These are phyloP conservation scores for Dryas integrifolia DNA, from an alignment of 331 rosid species.

Conservation along the genomic window DNA sequence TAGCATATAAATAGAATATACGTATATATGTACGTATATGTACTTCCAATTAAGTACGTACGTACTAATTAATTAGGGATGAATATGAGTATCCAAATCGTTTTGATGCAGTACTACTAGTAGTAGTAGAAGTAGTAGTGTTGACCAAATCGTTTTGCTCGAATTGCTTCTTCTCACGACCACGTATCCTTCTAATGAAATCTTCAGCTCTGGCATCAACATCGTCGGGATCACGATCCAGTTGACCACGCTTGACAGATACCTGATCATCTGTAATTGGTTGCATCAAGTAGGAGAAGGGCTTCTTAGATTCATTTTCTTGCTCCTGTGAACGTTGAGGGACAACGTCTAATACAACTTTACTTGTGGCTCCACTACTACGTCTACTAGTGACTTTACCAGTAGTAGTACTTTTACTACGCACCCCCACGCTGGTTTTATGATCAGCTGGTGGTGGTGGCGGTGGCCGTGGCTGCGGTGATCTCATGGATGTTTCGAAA, in stretches of 20 bases:
- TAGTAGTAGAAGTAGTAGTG: background rate
- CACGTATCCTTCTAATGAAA: slow-evolving; percentile 29
- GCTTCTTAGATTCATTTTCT: slow-evolving; percentile 1
- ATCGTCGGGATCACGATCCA: background rate
- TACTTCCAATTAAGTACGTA: too few species aligned
- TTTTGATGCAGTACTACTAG: background rate
- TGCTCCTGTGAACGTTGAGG: background rate
- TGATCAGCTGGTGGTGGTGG: background rate
- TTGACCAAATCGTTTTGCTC: background rate
- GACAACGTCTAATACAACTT: too few species aligned
- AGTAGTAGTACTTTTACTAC: too few species aligned
- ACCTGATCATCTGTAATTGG: background rate
- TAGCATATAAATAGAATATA: too few species aligned
- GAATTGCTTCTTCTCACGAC: background rate
- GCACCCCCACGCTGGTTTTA: background rate
- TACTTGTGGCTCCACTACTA: too few species aligned
- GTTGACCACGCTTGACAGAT: background rate
- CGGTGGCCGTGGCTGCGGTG: background rate
- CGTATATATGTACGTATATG: too few species aligned
- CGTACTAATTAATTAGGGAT: background rate
- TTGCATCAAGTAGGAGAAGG: slow-evolving; percentile 15
- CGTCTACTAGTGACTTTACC: too few species aligned
- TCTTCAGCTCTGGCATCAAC: slow-evolving; percentile 24
- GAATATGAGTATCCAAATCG: background rate
- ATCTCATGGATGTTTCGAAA: slow-evolving; percentile 16